These are phyloP conservation scores for Chiua sp. DNA, from an alignment of 1,284 basidiomycete species.

Conservation along the genomic window DNA sequence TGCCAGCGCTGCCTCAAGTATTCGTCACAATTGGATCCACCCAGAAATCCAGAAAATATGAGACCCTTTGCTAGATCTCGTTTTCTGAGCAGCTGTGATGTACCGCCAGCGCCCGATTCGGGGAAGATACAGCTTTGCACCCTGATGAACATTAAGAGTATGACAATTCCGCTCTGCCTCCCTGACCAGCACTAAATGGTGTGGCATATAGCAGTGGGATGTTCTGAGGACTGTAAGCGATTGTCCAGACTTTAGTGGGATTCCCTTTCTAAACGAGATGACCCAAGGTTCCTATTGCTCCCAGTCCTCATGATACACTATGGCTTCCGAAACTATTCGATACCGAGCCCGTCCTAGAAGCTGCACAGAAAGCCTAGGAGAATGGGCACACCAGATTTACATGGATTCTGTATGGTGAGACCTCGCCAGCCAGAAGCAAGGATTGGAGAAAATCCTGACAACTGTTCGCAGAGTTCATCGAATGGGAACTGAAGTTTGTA, in stretches of 20 bases:
- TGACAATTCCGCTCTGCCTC: constrained; percentile 40
- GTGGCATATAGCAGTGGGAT: constrained; percentile 83
- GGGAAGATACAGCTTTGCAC: constrained; percentile 95
- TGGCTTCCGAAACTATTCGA: constrained; percentile 87
- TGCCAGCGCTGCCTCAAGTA: constrained; percentile 26
- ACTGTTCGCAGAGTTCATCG: constrained; percentile 92
- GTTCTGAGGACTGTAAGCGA: constrained; percentile 89
- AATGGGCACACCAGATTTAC: constrained; percentile 98
- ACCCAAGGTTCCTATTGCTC: constrained; percentile 92
- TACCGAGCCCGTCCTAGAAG: constrained; percentile 91
- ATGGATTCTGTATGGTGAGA: constrained; percentile 99
- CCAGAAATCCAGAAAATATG: constrained; percentile 80
- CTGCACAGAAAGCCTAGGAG: constrained; percentile 90
- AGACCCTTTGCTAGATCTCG: constrained; percentile 85
- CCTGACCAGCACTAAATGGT: constrained; percentile 4
- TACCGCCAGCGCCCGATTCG: constrained; percentile 88
- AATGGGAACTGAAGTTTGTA: constrained; percentile 98
- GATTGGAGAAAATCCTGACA: constrained; percentile 91
- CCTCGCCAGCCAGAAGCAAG: constrained; percentile 91
- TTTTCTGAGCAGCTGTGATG: constrained; percentile 83
- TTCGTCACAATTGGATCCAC: constrained; percentile 67
- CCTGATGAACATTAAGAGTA: constrained; percentile 99
- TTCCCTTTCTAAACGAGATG: neutral
- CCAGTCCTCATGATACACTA: constrained; percentile 92
- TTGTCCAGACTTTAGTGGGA: neutral